Evolutionary conservation across 1,139 yeast genomes (phyloP).

Genomic region (Suhomyces atakaporum): DNA sequence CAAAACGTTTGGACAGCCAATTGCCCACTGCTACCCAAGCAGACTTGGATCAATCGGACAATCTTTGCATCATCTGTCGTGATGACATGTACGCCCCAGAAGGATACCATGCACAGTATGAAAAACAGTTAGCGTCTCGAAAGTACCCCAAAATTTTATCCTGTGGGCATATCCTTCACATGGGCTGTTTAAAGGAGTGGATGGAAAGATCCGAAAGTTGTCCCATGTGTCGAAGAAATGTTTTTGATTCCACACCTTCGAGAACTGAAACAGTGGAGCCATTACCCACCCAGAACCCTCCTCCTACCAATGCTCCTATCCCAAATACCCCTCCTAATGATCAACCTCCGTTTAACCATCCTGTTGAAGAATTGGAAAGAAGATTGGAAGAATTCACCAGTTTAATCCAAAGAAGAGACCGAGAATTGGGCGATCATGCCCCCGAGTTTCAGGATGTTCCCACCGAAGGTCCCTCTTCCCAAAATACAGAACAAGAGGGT

Average conservation of each 20-base stretch:
- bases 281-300: too few species aligned
- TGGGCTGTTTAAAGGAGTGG: slow-evolving; percentile 93
- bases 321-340: slow-evolving; percentile 4
- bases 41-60: slow-evolving; percentile 62
- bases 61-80: slow-evolving; percentile 79
- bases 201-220: slow-evolving; percentile 87
- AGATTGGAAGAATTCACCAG: slow-evolving; percentile 13
- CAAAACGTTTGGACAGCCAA: slow-evolving; percentile 64
- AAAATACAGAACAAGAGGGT: slow-evolving; percentile 1
- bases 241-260: slow-evolving; percentile 28
- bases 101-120: slow-evolving; percentile 25
- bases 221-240: slow-evolving; percentile 88
- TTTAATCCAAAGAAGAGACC: slow-evolving; percentile 7
- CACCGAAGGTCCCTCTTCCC: too few species aligned
- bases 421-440: background rate
- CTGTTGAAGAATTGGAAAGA: slow-evolving; percentile 12
- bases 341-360: slow-evolving; percentile 11
- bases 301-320: background rate
- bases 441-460: too few species aligned
- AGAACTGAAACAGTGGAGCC: slow-evolving; percentile 5
- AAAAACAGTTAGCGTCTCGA: slow-evolving; percentile 37
- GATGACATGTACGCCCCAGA: slow-evolving; percentile 67
- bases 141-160: slow-evolving; percentile 70
- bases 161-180: slow-evolving; percentile 87
- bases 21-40: slow-evolving; percentile 60